These are phyloP conservation scores for Wallacemonas sp. DNA, from an alignment of 208 protist species.

Conservation along the genomic window DNA sequence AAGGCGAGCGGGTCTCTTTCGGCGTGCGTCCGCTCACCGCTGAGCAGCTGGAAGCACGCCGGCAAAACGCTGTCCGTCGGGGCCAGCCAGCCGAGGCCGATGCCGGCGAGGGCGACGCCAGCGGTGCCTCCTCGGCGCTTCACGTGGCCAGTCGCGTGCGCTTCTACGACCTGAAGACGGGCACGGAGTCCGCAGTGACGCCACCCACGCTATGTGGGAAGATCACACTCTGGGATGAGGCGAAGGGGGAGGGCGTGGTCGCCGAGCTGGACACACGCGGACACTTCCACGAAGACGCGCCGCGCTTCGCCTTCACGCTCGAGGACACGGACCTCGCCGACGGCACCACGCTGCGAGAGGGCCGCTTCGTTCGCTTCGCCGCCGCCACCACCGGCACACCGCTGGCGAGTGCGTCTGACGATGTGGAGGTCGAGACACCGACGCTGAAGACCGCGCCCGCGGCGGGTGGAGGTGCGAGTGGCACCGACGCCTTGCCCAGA, in stretches of 20 bases:
- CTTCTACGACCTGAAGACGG: constrained; percentile 38
- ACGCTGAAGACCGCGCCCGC: neutral
- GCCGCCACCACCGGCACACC: too few species aligned
- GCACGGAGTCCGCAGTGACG: constrained; percentile 35
- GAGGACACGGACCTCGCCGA: constrained; percentile 53
- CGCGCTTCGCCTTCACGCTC: constrained; percentile 39
- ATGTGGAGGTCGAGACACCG: neutral
- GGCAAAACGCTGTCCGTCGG: constrained; percentile 8
- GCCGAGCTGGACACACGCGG: constrained; percentile 64
- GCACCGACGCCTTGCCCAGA: too few species aligned
- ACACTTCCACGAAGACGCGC: constrained; percentile 48
- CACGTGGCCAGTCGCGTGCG: constrained; percentile 34
- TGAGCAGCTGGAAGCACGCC: neutral
- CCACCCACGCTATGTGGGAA: constrained; percentile 49
- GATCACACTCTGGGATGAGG: constrained; percentile 55
- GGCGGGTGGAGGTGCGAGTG: too few species aligned
- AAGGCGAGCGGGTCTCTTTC: constrained; percentile 76
- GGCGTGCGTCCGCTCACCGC: constrained; percentile 10
- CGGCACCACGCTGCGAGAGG: constrained; percentile 21
- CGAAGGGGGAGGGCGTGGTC: constrained; percentile 38
- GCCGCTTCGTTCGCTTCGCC: constrained; percentile 68
- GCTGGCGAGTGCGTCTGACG: neutral
- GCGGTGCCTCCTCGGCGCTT: constrained; percentile 11
- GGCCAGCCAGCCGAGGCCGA: neutral
- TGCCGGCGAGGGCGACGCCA: neutral